Percentiles rank a stretch among this genome's conserved stretches.
These are phyloP conservation scores for Mortierella claussenii DNA, from an alignment of 192 early-diverging fungal genomes.

Conservation along the genomic window DNA sequence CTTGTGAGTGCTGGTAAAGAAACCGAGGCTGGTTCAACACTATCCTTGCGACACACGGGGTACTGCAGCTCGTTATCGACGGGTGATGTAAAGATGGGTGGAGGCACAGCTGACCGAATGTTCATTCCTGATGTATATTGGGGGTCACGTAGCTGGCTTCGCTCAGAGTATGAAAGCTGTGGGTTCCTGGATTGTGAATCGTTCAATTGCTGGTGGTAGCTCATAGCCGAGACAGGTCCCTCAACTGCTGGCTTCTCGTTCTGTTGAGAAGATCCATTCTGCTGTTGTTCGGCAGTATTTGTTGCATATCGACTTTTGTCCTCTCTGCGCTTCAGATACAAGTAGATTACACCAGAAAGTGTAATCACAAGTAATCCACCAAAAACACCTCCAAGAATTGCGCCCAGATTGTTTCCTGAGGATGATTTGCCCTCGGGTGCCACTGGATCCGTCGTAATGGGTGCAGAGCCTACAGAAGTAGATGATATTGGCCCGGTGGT, in stretches of 20 bases:
- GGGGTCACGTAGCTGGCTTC: neutral
- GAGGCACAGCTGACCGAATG: neutral
- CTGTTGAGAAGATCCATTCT: neutral
- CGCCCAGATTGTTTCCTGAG: conserved; percentile 22
- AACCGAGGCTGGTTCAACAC: too few relatives aligned
- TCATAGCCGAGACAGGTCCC: too few relatives aligned
- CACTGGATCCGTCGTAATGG: too few relatives aligned
- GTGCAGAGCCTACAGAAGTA: neutral
- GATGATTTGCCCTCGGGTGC: too few relatives aligned
- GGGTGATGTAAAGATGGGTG: neutral
- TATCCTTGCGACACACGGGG: neutral
- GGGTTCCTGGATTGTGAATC: neutral
- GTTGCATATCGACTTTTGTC: conserved; percentile 3
- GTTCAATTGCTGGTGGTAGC: neutral
- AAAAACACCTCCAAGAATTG: conserved; percentile 40
- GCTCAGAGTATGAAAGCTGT: neutral
- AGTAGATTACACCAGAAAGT: conserved; percentile 5
- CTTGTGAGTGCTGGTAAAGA: neutral
- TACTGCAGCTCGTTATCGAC: neutral
- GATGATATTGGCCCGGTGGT: neutral
- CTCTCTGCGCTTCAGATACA: conserved; percentile 13
- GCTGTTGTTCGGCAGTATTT: too few relatives aligned
- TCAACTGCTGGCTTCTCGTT: neutral
- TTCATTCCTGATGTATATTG: neutral
- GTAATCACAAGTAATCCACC: conserved; percentile 29